Conservation (phyloP, 2,329 filamentous ascomycete species). For the Zymoseptoria crescenta region DNA sequence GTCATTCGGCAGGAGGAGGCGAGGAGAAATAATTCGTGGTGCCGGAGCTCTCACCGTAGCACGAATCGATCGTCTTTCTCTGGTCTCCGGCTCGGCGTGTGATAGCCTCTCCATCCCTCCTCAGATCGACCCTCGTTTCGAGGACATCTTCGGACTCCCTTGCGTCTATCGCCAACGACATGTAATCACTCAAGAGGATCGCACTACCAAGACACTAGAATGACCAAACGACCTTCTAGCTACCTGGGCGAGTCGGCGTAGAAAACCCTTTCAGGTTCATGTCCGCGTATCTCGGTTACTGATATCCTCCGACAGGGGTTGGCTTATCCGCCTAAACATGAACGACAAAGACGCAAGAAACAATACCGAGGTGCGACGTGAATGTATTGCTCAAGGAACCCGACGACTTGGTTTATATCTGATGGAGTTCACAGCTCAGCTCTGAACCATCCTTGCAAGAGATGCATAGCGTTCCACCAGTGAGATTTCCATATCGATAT, state of each 20-base stretch:
- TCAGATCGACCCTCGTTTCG: neutral
- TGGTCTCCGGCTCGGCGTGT: neutral
- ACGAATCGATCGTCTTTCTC: neutral
- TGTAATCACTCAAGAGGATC: neutral
- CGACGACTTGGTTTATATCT: neutral
- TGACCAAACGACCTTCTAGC: neutral
- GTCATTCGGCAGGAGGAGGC: neutral
- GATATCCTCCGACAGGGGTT: neutral
- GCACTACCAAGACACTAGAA: neutral
- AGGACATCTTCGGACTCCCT: neutral
- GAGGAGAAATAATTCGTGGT: too few relatives aligned
- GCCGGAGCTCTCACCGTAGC: neutral
- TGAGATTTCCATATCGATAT: neutral
- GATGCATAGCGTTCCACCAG: neutral
- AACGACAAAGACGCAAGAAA: neutral
- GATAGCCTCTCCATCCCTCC: neutral
- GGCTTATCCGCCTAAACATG: neutral
- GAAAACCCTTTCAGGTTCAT: neutral
- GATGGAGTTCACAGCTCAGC: neutral
- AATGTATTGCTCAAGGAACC: neutral
- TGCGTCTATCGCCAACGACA: neutral
- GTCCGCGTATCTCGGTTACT: neutral
- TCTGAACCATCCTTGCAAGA: neutral
- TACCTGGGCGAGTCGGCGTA: neutral
- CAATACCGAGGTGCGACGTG: neutral